Evolutionary conservation across 768 basidiomycete species (phyloP), one percentile per base, ranked within the genome.

Genomic region (Kwoniella sp.): DNA sequence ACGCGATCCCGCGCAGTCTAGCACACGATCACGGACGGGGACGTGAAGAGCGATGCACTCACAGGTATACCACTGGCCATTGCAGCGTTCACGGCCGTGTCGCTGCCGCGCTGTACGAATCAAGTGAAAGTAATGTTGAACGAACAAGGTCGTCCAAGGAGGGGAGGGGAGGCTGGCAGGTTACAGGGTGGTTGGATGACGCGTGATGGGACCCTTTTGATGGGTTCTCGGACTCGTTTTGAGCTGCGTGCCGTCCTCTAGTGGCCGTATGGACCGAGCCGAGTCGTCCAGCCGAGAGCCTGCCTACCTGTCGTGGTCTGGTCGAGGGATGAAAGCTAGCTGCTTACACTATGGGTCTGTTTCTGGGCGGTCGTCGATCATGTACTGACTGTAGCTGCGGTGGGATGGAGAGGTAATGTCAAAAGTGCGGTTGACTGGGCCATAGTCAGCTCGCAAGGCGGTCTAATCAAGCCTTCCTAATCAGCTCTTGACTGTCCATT

Each of bases 11-110:
- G 22, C 31, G 51, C 28, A 32, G 23, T n/a, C n/a, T n/a, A n/a
- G n/a, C n/a, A n/a, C n/a, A n/a, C n/a, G n/a, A n/a, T n/a, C n/a
- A 6, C 34, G 34, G 26, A 45, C 17, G 33, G 36, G 26, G 25
- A 33, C 22, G 33, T 14, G 19, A 25, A 15, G 31, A 25, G 37
- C n/a, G 11, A 1, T 32, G 12, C 9, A 60, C 59, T 58, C 53
- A 64, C 62, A 41, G 62, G 62, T 56, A 64, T 64, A 39, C 62
- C 59, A 48, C 55, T 57, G 31, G 62, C 62, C 62, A 64, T 64
- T 9, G 19, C 36, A 39, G 32, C 14, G n/a, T 45, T 38, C 48
- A 10, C 48, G 23, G 31, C 22, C 27, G 32, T 32, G 20, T 28
- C 14, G 37, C 19, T 22, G 5, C 3, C 19, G 11, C 9, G 23